These are phyloP conservation scores for Linum lewisii DNA, from an alignment of 345 rosid genomes.

Conservation along the genomic window DNA sequence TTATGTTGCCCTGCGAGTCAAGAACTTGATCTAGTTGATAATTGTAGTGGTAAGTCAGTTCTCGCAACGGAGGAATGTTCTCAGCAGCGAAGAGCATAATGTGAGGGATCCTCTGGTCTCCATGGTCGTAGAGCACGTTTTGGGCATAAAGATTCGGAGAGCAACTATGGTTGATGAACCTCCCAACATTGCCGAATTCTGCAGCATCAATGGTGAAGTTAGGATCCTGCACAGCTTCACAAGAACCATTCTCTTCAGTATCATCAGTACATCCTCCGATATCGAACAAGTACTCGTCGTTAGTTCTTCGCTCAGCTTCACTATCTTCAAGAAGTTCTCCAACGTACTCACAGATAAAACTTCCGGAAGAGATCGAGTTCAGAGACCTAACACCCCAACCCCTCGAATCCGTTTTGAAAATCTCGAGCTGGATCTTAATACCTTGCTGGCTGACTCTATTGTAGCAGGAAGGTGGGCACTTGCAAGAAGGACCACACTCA, in stretches of 20 bases:
- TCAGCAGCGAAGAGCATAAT: slow-evolving; percentile 15
- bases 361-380: slow-evolving; percentile 63
- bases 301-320: slow-evolving; percentile 53
- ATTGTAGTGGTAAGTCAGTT: slow-evolving; percentile 13
- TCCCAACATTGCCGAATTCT: slow-evolving; percentile 5
- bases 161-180: slow-evolving; percentile 17
- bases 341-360: slow-evolving; percentile 79
- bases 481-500: slow-evolving; percentile 52
- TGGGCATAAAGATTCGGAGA: slow-evolving; percentile 14
- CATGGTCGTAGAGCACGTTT: slow-evolving; percentile 4
- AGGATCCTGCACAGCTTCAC: not conserved
- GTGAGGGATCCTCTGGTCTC: not conserved
- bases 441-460: slow-evolving; percentile 46
- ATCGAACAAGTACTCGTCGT: slow-evolving; percentile 80
- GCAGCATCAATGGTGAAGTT: slow-evolving; percentile 3
- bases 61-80: slow-evolving; percentile 8
- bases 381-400: slow-evolving; percentile 94
- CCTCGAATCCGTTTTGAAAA: slow-evolving; percentile 66
- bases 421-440: slow-evolving; percentile 62
- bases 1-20: not conserved
- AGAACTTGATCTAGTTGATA: not conserved
- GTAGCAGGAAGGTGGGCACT: slow-evolving; percentile 35
- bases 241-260: too few relatives aligned
- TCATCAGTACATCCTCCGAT: slow-evolving; percentile 25
- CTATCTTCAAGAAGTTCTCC: slow-evolving; percentile 76